A percentile compares a stretch with the other conserved stretches of the same genome.
phyloP scores from a whole-genome alignment of 1,284 basidiomycete genomes.

The Pterulicium gracile region DNA sequence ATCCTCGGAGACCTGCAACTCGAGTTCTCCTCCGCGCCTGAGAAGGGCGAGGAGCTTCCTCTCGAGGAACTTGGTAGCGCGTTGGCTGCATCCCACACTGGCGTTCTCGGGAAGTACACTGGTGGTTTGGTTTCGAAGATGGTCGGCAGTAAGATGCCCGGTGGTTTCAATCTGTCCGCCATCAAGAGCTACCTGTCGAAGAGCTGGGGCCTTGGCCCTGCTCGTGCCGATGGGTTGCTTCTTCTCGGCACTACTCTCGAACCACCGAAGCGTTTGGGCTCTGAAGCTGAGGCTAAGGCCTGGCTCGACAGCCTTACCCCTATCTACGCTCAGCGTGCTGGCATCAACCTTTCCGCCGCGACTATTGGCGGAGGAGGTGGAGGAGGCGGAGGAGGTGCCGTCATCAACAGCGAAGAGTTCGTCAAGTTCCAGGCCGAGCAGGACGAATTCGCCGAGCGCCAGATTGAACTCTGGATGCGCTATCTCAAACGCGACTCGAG shows the following conservation, averaged over 20 bases:
- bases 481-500: slow-evolving; percentile 92
- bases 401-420: slow-evolving; percentile 98
- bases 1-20: slow-evolving; percentile 89
- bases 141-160: slow-evolving; percentile 94
- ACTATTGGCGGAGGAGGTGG: slow-evolving; percentile 51
- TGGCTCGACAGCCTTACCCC: slow-evolving; percentile 87
- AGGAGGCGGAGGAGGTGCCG: slow-evolving; percentile 60
- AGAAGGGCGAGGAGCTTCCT: slow-evolving; percentile 96
- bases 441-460: slow-evolving; percentile 84
- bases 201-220: slow-evolving; percentile 87
- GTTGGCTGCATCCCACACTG: slow-evolving; percentile 73
- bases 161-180: slow-evolving; percentile 94
- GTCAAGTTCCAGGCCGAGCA: slow-evolving; percentile 93
- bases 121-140: slow-evolving; percentile 86
- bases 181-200: slow-evolving; percentile 86
- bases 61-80: slow-evolving; percentile 91
- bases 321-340: slow-evolving; percentile 78
- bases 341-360: slow-evolving; percentile 74
- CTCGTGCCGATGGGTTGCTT: slow-evolving; percentile 85
- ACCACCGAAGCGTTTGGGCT: slow-evolving; percentile 86
- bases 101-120: slow-evolving; percentile 93
- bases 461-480: slow-evolving; percentile 93
- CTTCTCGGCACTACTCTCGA: slow-evolving; percentile 88
- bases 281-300: slow-evolving; percentile 86
- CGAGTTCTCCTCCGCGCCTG: slow-evolving; percentile 86